Percentiles rank a stretch among this genome's conserved stretches.
These are phyloP conservation scores for Edaphochlamys debaryana DNA, from an alignment of 139 green algal species.

Conservation along the genomic window DNA sequence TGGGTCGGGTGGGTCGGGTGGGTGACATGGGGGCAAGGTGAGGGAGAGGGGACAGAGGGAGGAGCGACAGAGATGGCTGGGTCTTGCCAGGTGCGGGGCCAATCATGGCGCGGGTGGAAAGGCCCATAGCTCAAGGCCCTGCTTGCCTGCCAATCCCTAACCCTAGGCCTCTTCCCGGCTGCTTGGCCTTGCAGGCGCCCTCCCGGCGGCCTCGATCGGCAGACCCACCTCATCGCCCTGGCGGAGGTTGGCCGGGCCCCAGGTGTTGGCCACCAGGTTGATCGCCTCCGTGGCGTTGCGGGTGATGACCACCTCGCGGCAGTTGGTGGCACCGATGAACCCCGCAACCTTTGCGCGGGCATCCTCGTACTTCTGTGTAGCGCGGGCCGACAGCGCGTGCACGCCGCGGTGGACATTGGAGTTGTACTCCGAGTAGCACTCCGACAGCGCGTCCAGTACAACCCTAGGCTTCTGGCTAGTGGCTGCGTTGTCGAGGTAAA, in stretches of 20 bases:
- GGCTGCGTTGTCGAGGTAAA: conserved; percentile 98
- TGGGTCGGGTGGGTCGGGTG: conserved; percentile 31
- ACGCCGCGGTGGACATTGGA: conserved; percentile 97
- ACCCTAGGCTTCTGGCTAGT: conserved; percentile 93
- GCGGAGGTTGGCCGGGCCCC: conserved; percentile 86
- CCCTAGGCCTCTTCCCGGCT: too few species aligned
- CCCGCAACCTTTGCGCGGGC: conserved; percentile 89
- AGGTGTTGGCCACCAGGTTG: conserved; percentile 97
- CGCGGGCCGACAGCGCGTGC: conserved; percentile 79
- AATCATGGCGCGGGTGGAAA: too few species aligned
- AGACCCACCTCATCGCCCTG: conserved; percentile 95
- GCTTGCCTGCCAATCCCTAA: too few species aligned
- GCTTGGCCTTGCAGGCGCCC: too few species aligned
- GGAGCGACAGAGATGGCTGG: too few species aligned
- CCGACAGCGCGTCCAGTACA: conserved; percentile 78
- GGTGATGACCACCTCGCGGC: conserved; percentile 95
- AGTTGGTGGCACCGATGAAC: conserved; percentile 84
- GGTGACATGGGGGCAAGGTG: background rate
- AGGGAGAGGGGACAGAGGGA: too few species aligned
- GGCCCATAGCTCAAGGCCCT: too few species aligned
- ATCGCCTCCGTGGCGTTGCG: conserved; percentile 96
- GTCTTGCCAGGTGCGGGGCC: too few species aligned
- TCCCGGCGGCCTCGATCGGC: too few species aligned
- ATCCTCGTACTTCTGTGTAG: conserved; percentile 93
- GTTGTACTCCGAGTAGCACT: conserved; percentile 93